Evolutionary conservation across 164 flowering plant genomes (phyloP).

Genomic region (Saururus chinensis): DNA sequence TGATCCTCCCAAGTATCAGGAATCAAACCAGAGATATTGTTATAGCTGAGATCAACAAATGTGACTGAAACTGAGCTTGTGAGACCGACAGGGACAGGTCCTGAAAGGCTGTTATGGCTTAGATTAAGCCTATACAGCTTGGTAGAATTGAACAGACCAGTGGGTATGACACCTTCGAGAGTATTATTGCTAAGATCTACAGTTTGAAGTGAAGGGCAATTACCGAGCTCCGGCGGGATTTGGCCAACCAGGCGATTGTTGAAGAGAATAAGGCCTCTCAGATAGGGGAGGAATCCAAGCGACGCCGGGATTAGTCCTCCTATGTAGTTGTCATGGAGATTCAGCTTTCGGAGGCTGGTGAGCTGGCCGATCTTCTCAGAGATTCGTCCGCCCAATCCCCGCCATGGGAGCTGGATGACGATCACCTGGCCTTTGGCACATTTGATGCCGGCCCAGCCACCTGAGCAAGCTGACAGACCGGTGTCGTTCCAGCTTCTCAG

Average conservation of each 20-base stretch:
- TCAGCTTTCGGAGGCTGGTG: constrained; percentile 53
- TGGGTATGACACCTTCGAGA: constrained; percentile 60
- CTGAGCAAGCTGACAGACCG: constrained; percentile 61
- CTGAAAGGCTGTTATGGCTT: constrained; percentile 59
- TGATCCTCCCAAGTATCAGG: constrained; percentile 50
- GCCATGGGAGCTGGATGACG: constrained; percentile 84
- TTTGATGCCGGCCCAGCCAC: constrained; percentile 80
- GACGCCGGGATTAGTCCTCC: constrained; percentile 58
- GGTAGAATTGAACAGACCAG: constrained; percentile 45
- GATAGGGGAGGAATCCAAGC: constrained; percentile 55
- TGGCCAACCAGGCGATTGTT: constrained; percentile 79
- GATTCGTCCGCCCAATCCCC: constrained; percentile 60
- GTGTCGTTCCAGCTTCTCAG: constrained; percentile 69
- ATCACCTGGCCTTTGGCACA: constrained; percentile 70
- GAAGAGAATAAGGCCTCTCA: constrained; percentile 73
- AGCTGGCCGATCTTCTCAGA: constrained; percentile 66
- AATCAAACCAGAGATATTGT: constrained; percentile 67
- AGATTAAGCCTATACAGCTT: constrained; percentile 61
- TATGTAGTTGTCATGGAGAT: constrained; percentile 70
- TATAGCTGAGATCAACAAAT: constrained; percentile 59
- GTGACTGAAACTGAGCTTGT: constrained; percentile 41
- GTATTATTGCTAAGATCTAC: constrained; percentile 71
- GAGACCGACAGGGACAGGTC: constrained; percentile 47
- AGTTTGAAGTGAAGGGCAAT: constrained; percentile 42
- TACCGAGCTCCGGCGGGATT: constrained; percentile 63